These are phyloP conservation scores for Trichoderma aggressivum DNA, from an alignment of 2,329 filamentous ascomycete species.

Conservation along the genomic window DNA sequence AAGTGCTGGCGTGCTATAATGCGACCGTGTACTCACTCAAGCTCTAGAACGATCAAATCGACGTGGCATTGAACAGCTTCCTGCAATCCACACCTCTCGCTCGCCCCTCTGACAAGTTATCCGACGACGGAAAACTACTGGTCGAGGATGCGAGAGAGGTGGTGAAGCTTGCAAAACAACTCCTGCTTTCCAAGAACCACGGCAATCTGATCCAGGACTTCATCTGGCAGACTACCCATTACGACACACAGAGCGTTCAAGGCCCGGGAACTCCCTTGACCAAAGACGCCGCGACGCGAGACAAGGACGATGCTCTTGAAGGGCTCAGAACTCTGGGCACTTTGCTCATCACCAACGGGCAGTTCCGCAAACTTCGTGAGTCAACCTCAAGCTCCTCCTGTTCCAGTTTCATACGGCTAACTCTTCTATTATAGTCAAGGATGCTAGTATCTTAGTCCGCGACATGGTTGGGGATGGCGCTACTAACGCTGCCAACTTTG, in stretches of 20 bases:
- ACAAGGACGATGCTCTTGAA: conserved; percentile 78
- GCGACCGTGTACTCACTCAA: not conserved
- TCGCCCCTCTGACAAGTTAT: conserved; percentile 72
- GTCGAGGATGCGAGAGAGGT: conserved; percentile 75
- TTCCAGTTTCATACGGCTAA: not conserved
- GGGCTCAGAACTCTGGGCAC: conserved; percentile 85
- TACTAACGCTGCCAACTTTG: conserved; percentile 67
- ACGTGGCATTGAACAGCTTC: conserved; percentile 88
- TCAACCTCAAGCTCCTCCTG: conserved; percentile 25
- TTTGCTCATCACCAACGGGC: conserved; percentile 89
- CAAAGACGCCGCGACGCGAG: conserved; percentile 75
- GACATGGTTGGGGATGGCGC: conserved; percentile 93
- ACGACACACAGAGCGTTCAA: conserved; percentile 60
- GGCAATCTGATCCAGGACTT: conserved; percentile 95
- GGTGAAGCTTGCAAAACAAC: conserved; percentile 76
- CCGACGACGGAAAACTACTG: conserved; percentile 74
- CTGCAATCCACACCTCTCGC: conserved; percentile 67
- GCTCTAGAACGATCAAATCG: conserved; percentile 84
- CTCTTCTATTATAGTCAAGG: conserved; percentile 52
- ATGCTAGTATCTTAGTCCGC: conserved; percentile 75
- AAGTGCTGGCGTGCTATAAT: not conserved
- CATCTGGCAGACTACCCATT: conserved; percentile 85
- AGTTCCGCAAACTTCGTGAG: conserved; percentile 86
- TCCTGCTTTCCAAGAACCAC: conserved; percentile 90
- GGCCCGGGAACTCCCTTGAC: conserved; percentile 65